Evolutionary conservation across 345 rosid species (phyloP).

Genomic region (Brassica carinata): DNA sequence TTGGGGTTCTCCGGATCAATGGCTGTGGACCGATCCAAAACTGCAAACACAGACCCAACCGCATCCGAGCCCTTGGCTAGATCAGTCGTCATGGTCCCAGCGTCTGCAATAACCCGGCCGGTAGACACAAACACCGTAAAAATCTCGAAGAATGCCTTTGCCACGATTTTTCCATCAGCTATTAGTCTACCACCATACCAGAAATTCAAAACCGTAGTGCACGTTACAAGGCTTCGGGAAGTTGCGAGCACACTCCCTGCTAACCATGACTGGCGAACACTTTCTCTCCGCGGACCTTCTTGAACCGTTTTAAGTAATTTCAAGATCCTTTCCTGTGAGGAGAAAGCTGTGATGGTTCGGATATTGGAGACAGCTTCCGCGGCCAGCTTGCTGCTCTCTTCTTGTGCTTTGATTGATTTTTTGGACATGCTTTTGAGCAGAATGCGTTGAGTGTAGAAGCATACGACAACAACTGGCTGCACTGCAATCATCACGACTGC

Average conservation of each 20-base stretch:
- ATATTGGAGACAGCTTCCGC: conserved; percentile 63
- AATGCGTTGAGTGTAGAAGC: conserved; percentile 45
- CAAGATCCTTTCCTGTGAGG: conserved; percentile 60
- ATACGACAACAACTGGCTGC: conserved; percentile 50
- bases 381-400: conserved; percentile 59
- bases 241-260: conserved; percentile 57
- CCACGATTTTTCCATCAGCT: conserved; percentile 43
- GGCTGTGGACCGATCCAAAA: conserved; percentile 49
- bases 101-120: conserved; percentile 58
- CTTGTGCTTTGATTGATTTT: conserved; percentile 53
- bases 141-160: conserved; percentile 50
- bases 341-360: conserved; percentile 64
- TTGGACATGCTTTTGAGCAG: conserved; percentile 48
- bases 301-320: conserved; percentile 51
- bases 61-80: conserved; percentile 54
- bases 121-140: conserved; percentile 57
- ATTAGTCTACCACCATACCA: conserved; percentile 79
- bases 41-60: conserved; percentile 47
- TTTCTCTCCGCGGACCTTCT: conserved; percentile 51
- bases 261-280: conserved; percentile 56
- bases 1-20: conserved; percentile 55
- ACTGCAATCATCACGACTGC: conserved; percentile 62
- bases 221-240: conserved; percentile 44
- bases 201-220: conserved; percentile 47
- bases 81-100: conserved; percentile 70